Evolutionary conservation across 768 basidiomycete genomes (phyloP).

Genomic region (Psilocybe sp.): DNA sequence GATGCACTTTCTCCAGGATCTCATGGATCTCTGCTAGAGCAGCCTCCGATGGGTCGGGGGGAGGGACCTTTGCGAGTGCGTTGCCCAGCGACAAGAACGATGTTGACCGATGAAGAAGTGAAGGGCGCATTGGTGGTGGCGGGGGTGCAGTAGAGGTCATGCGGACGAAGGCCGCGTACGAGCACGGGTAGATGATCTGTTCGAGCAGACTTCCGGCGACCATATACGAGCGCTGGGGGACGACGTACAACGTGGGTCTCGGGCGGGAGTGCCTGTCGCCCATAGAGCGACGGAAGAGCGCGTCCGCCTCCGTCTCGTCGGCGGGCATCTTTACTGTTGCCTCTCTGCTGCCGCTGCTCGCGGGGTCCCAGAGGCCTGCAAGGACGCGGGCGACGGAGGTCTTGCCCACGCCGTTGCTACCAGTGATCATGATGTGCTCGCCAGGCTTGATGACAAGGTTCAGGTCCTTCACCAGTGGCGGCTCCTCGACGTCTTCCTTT

Average conservation of each 20-base stretch:
- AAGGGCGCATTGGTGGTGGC: not conserved
- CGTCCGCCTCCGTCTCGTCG: slow-evolving; percentile 20
- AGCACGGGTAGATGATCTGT: slow-evolving; percentile 92
- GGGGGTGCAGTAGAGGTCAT: slow-evolving; percentile 6
- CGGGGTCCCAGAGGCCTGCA: slow-evolving; percentile 84
- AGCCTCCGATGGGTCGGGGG: slow-evolving; percentile 13
- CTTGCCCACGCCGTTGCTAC: slow-evolving; percentile 91
- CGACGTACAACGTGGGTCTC: slow-evolving; percentile 66
- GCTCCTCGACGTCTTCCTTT: slow-evolving; percentile 22
- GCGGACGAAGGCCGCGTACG: slow-evolving; percentile 63
- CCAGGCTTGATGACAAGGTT: slow-evolving; percentile 61
- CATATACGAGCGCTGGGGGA: slow-evolving; percentile 95
- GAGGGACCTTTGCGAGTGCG: slow-evolving; percentile 3
- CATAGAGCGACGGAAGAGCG: slow-evolving; percentile 7
- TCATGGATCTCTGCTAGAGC: slow-evolving; percentile 68
- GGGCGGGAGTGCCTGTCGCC: slow-evolving; percentile 26
- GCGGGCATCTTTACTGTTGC: slow-evolving; percentile 19
- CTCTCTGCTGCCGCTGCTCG: slow-evolving; percentile 20
- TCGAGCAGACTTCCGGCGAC: slow-evolving; percentile 83
- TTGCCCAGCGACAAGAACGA: slow-evolving; percentile 5
- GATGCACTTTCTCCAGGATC: slow-evolving; percentile 78
- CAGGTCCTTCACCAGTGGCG: slow-evolving; percentile 68
- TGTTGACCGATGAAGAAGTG: slow-evolving; percentile 6
- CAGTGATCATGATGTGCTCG: slow-evolving; percentile 92
- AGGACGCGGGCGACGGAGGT: slow-evolving; percentile 86